phyloP scores from a whole-genome alignment of 1,139 yeast genomes.

The Taphrina confusa region DNA sequence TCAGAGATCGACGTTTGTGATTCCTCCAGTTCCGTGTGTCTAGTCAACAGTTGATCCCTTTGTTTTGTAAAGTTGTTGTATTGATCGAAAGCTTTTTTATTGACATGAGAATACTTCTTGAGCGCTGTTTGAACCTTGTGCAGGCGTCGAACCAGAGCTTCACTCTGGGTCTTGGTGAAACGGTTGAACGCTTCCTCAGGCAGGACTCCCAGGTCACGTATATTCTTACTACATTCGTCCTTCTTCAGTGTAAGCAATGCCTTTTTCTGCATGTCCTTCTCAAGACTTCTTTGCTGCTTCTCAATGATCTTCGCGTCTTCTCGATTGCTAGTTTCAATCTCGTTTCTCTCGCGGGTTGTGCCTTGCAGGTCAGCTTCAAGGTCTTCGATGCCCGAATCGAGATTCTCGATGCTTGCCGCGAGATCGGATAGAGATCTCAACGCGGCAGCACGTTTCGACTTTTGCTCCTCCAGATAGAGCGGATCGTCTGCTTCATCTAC shows the following conservation, averaged over 20 bases:
- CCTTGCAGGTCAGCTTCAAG: conserved; percentile 37
- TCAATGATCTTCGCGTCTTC: conserved; percentile 60
- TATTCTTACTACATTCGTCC: conserved; percentile 70
- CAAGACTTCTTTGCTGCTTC: conserved; percentile 64
- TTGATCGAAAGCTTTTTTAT: conserved; percentile 89
- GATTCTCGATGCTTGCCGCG: conserved; percentile 43
- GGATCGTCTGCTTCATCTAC: conserved; percentile 41
- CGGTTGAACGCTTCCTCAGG: conserved; percentile 80
- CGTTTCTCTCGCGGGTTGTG: conserved; percentile 51
- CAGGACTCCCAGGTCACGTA: conserved; percentile 79
- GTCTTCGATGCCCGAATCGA: conserved; percentile 40
- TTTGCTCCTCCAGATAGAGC: conserved; percentile 42
- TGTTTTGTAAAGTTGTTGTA: conserved; percentile 72
- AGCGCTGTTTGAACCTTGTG: conserved; percentile 61
- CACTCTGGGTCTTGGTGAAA: conserved; percentile 52
- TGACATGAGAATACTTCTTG: conserved; percentile 71
- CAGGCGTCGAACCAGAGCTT: conserved; percentile 58
- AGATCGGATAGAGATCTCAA: conserved; percentile 47
- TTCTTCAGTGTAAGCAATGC: conserved; percentile 62
- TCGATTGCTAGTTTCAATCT: conserved; percentile 61
- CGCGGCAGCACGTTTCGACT: conserved; percentile 45
- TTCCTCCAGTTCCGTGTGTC: conserved; percentile 68
- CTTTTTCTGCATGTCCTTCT: conserved; percentile 65
- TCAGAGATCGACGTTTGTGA: conserved; percentile 74
- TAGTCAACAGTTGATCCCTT: conserved; percentile 62